Evolutionary conservation across 2,329 filamentous ascomycete species (phyloP), one percentile per base, ranked within the genome.

Genomic region (Fonsecaea multimorphosa): DNA sequence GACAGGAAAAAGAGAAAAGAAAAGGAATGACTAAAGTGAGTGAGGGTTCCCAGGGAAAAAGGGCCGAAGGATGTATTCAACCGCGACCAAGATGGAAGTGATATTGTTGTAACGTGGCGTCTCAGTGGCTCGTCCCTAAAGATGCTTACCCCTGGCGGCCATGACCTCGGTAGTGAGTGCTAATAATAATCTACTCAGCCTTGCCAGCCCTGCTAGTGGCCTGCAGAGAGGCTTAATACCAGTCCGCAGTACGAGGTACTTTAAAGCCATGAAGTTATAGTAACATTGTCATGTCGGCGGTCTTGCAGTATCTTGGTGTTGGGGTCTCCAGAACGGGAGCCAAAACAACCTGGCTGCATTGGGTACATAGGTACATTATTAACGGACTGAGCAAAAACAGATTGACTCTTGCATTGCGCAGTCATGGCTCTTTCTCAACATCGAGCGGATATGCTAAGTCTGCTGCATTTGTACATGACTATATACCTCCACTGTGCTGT

Each of bases 1-100:
- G 0, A 29, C 9, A 12, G 12, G 24, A 31, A 14, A 24, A 27
- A 32, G 3, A n/a, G n/a, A 9, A 7, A 9, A 36, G 8, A 56
- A 29, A 67, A 64, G 29, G 61, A 67, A 55, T n/a, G 65, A 67
- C 65, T 64, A 31, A 16, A 61, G 57, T 46, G 34, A 54, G 49
- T 49, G 44, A 24, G 44, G n/a, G n/a, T n/a, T n/a, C n/a, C n/a
- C n/a, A n/a, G n/a, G 19, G 9, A 49, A 27, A 24, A 27, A 24
- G 5, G 19, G 22, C 19, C 3, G 19, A 8, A 49, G 8, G 9
- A 24, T 3, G 44, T 49, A 27, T 49, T 49, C 44, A 49, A 49
- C 22, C 27, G 44, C 44, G 44, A 11, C 8, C 8, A 3, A 14
- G n/a, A 27, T 19, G 44, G 44, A 49, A 49, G 19, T 49, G 44